These are phyloP conservation scores for Gliomastix tumulicola DNA, from an alignment of 2,329 filamentous ascomycete species.

Conservation along the genomic window DNA sequence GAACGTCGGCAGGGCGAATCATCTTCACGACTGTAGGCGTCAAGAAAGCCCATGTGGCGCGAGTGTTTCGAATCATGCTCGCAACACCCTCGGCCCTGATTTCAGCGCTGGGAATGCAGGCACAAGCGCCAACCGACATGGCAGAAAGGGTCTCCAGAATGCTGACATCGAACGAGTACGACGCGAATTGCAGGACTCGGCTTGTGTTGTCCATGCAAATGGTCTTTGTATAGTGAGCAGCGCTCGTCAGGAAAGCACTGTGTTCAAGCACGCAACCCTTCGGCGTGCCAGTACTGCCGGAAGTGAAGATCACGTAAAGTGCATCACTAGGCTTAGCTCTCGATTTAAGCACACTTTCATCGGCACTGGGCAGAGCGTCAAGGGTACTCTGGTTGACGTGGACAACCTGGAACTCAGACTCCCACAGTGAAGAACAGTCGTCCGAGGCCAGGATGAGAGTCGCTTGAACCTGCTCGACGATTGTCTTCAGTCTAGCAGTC, in stretches of 20 bases:
- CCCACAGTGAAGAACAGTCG: constrained; percentile 17
- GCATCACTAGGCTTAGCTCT: constrained; percentile 1
- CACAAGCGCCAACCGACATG: constrained; percentile 7
- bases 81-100: constrained; percentile 5
- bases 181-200: constrained; percentile 5
- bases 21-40: constrained; percentile 6
- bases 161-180: constrained; percentile 8
- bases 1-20: no score
- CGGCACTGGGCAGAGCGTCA: no score
- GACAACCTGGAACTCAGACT: constrained; percentile 18
- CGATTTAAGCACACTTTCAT: no score
- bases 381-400: constrained; percentile 9
- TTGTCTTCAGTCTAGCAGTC: not conserved
- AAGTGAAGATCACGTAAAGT: constrained; percentile 2
- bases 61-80: constrained; percentile 6
- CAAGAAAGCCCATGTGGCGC: constrained; percentile 6
- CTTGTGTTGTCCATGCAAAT: constrained; percentile 1
- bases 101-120: constrained; percentile 9
- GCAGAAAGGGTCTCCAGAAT: constrained; percentile 5
- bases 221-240: constrained; percentile 1
- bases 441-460: constrained; percentile 17
- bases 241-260: constrained; percentile 10
- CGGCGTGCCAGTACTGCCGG: constrained; percentile 9
- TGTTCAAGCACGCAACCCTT: constrained; percentile 14
- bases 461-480: no score